Conservation (phyloP, 2,329 filamentous ascomycete species). For the Aspergillus texensis region DNA sequence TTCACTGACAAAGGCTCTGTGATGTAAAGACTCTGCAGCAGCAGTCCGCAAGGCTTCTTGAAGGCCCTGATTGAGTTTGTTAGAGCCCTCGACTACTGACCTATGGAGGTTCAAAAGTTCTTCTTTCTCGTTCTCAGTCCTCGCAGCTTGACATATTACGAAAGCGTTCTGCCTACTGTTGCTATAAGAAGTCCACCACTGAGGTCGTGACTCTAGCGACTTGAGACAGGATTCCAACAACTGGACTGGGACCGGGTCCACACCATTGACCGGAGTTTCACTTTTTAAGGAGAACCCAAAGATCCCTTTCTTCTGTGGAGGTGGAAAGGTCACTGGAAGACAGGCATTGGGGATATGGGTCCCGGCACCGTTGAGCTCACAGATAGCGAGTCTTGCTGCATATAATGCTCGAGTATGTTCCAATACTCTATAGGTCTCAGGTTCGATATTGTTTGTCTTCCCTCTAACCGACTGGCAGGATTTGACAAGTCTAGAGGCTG, state of each 20-base stretch:
- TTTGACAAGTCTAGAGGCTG: conserved; percentile 54
- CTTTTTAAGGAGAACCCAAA: conserved; percentile 26
- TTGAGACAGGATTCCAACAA: conserved; percentile 55
- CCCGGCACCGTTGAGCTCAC: conserved; percentile 60
- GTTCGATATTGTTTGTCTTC: conserved; percentile 25
- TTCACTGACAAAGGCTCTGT: conserved; percentile 37
- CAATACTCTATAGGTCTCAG: conserved; percentile 34
- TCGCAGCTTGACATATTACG: conserved; percentile 64
- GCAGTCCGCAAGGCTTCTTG: conserved; percentile 37
- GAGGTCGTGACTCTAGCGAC: conserved; percentile 56
- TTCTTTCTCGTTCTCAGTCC: conserved; percentile 60
- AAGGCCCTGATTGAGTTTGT: conserved; percentile 39
- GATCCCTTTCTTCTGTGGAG: conserved; percentile 32
- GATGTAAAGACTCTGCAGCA: conserved; percentile 30
- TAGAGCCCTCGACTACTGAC: conserved; percentile 40
- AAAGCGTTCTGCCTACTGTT: conserved; percentile 64
- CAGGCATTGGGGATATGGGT: conserved; percentile 56
- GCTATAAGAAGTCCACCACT: conserved; percentile 67
- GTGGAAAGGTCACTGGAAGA: conserved; percentile 48
- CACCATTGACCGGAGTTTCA: conserved; percentile 19
- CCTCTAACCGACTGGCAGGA: conserved; percentile 56
- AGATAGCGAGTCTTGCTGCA: conserved; percentile 64
- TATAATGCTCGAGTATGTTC: conserved; percentile 59
- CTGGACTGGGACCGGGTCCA: conserved; percentile 24
- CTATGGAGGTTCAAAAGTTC: conserved; percentile 45